Conservation (phyloP, 129 eudicot genomes). For the Flaveria linearis region DNA sequence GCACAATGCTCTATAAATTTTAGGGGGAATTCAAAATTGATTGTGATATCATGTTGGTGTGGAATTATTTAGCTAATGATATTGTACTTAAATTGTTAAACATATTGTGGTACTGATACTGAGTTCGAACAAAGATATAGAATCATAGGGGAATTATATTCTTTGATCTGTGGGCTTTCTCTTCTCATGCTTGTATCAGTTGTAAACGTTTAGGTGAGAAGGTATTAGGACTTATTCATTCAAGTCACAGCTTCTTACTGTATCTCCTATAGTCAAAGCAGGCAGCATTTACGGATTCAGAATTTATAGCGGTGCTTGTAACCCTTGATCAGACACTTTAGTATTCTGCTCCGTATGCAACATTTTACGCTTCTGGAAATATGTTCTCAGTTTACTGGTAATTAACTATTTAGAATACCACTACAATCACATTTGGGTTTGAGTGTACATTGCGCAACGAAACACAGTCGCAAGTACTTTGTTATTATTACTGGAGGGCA, state of each 20-base stretch:
- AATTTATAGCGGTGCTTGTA: neutral
- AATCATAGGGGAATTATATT: neutral
- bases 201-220: neutral
- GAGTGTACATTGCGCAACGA: neutral
- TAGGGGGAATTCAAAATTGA: too few relatives aligned
- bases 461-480: too few relatives aligned
- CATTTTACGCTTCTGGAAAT: neutral
- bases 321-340: neutral
- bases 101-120: neutral
- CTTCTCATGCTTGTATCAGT: neutral
- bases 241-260: too few relatives aligned
- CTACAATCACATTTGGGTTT: neutral
- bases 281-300: neutral
- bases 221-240: neutral
- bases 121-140: neutral
- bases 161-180: neutral
- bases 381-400: neutral
- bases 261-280: neutral
- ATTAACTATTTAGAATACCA: neutral
- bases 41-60: too few relatives aligned
- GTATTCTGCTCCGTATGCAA: neutral
- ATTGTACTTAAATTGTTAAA: too few relatives aligned
- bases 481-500: too few relatives aligned
- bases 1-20: too few relatives aligned
- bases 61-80: too few relatives aligned